These are phyloP conservation scores for Noccaea bulbosa DNA, from an alignment of 345 rosid species.

Conservation along the genomic window DNA sequence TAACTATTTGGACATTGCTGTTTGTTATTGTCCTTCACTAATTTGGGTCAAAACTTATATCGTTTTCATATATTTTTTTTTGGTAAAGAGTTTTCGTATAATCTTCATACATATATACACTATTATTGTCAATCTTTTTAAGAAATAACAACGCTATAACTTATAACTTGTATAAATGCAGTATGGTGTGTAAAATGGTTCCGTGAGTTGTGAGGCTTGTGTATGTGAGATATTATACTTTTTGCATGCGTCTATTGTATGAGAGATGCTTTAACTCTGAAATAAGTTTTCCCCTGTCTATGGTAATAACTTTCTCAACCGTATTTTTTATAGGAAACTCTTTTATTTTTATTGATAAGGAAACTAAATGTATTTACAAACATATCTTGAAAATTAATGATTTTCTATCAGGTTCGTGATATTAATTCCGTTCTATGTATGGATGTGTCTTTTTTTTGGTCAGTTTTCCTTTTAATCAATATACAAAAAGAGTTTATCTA, in stretches of 20 bases:
- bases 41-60: constrained; percentile 9
- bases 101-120: not conserved
- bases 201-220: constrained; percentile 1
- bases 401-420: not conserved
- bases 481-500: no score
- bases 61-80: constrained; percentile 13
- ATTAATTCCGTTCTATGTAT: not conserved
- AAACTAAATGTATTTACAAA: not conserved
- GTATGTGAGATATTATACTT: not conserved
- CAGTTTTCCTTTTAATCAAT: no score
- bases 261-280: not conserved
- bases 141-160: not conserved
- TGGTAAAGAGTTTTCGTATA: constrained; percentile 2
- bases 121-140: no score
- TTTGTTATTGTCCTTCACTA: not conserved
- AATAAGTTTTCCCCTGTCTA: not conserved
- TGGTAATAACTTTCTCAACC: not conserved
- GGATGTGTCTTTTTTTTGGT: no score
- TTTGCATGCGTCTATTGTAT: not conserved
- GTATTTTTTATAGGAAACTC: not conserved
- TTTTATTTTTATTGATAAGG: no score
- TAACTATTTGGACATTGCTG: constrained; percentile 22
- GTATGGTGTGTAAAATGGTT: not conserved
- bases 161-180: constrained; percentile 1
- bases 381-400: not conserved